These are phyloP conservation scores for Aspergillus sp. DNA, from an alignment of 2,329 filamentous ascomycete genomes.

Conservation along the genomic window DNA sequence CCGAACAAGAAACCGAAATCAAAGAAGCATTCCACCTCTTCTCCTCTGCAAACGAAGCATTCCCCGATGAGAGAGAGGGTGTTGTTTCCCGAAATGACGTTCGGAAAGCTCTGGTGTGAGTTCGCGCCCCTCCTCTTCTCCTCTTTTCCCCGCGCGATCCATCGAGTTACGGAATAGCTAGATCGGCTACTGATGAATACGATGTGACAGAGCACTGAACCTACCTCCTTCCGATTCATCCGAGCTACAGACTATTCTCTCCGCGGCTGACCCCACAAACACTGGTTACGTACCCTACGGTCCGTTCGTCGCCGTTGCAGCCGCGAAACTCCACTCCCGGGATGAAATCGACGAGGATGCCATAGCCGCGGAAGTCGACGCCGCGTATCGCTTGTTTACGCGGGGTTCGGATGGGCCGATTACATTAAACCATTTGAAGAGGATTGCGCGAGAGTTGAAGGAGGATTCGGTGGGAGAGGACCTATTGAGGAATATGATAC, in stretches of 20 bases:
- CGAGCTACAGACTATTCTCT: slow-evolving; percentile 70
- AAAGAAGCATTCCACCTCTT: slow-evolving; percentile 85
- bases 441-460: slow-evolving; percentile 73
- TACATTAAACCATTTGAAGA: slow-evolving; percentile 67
- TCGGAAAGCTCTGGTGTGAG: slow-evolving; percentile 65
- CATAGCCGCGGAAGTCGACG: slow-evolving; percentile 64
- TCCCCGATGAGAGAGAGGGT: slow-evolving; percentile 64
- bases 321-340: slow-evolving; percentile 67
- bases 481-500: slow-evolving; percentile 83
- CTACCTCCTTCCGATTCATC: slow-evolving; percentile 56
- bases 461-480: slow-evolving; percentile 73
- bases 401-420: slow-evolving; percentile 54
- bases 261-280: slow-evolving; percentile 73
- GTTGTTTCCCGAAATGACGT: slow-evolving; percentile 63
- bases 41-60: slow-evolving; percentile 49
- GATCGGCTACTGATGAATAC: neutral
- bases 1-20: slow-evolving; percentile 81
- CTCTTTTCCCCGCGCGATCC: neutral
- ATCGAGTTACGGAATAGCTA: neutral
- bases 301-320: slow-evolving; percentile 80
- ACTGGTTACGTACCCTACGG: slow-evolving; percentile 72
- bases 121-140: slow-evolving; percentile 8
- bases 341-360: slow-evolving; percentile 47
- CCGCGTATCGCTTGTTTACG: slow-evolving; percentile 77
- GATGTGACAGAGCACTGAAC: slow-evolving; percentile 63